A percentile compares a stretch with the other conserved stretches of the same genome.
phyloP scores from a whole-genome alignment of 2,329 filamentous ascomycete genomes.

The Pestalotiopsis sp. region DNA sequence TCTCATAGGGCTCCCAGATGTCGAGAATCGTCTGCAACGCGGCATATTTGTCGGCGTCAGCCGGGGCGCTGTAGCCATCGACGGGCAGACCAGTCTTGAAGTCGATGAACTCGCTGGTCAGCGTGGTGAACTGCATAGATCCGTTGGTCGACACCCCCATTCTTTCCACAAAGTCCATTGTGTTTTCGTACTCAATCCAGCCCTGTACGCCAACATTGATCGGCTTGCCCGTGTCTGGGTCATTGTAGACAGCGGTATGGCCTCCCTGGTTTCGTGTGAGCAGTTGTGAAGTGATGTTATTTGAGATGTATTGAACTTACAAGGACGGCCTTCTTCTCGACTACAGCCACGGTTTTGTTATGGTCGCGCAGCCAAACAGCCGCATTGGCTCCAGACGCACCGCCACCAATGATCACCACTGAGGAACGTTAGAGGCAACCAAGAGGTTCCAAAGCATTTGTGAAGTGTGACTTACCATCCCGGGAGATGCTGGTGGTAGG shows the following conservation, averaged over 20 bases:
- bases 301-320: slow-evolving; percentile 33
- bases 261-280: slow-evolving; percentile 39
- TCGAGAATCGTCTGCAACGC: slow-evolving; percentile 18
- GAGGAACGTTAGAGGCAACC: too few species aligned
- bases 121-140: slow-evolving; percentile 25
- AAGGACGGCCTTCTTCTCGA: slow-evolving; percentile 33
- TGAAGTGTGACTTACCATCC: neutral
- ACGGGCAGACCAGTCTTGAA: slow-evolving; percentile 30
- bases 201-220: slow-evolving; percentile 40
- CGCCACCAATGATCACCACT: slow-evolving; percentile 39
- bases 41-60: neutral
- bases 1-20: slow-evolving; percentile 25
- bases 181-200: slow-evolving; percentile 39
- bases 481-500: slow-evolving; percentile 3
- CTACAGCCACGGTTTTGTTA: slow-evolving; percentile 35
- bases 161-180: slow-evolving; percentile 45
- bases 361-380: slow-evolving; percentile 37
- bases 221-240: slow-evolving; percentile 36
- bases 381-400: slow-evolving; percentile 38
- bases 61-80: slow-evolving; percentile 14
- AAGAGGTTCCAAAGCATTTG: too few species aligned
- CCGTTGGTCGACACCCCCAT: slow-evolving; percentile 35
- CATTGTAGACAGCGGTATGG: slow-evolving; percentile 49
- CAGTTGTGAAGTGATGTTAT: slow-evolving; percentile 30
- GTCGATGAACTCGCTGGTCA: slow-evolving; percentile 28